Base-by-base conservation (phyloP, 2,329 filamentous ascomycete genomes). In the Colletotrichum plurivorum region DNA sequence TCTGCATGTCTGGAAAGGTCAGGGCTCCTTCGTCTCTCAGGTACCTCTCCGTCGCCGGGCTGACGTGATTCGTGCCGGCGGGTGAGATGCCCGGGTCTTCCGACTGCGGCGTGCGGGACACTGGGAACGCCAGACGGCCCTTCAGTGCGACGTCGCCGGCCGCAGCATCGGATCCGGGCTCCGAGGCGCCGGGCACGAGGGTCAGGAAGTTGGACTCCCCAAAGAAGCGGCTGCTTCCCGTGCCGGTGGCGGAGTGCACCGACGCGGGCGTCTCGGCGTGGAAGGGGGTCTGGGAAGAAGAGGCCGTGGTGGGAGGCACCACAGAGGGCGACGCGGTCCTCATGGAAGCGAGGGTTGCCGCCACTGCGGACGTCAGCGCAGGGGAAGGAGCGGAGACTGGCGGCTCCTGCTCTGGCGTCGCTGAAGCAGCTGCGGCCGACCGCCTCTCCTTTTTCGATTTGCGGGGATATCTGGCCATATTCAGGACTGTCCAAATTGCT, bases 171-270 rank as follows among this genome's bases (percentile, higher is more conserved):
- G 13, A 45, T 12, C 55, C 49, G 2, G 54, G 45, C 6, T 54
- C 64, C 22, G 64, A 20, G 2, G 49, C 57, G 16, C 64, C 63
- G 1, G 71, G 70, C 4, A 73, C 78, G 3, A 81, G 72, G 3
- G 79, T 81, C 39, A 81, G 77, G 63, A 81, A 80, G 63, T 79
- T 81, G 65, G 79, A 81, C 71, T 81, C 79, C 45, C 79, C 79
- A 55, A 79, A 81, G 75, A 81, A 81, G 18, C 79, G 72, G 7
- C 63, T 67, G 20, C 57, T 39, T 3, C 63, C 63, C 6, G 63
- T 67, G 18, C 20, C 57, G 12, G 49, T 36, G 5, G 63, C 51
- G 9, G 63, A 46, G n/a, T 62, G 57, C 13, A 56, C 57, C 48
- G 62, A 53, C 5, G 64, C 61, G 8, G 67, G 61, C 8, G 69